Evolutionary conservation across 805 yeast genomes (phyloP), one percentile per base, ranked within the genome.

Genomic region (Hanseniaspora guilliermondii): DNA sequence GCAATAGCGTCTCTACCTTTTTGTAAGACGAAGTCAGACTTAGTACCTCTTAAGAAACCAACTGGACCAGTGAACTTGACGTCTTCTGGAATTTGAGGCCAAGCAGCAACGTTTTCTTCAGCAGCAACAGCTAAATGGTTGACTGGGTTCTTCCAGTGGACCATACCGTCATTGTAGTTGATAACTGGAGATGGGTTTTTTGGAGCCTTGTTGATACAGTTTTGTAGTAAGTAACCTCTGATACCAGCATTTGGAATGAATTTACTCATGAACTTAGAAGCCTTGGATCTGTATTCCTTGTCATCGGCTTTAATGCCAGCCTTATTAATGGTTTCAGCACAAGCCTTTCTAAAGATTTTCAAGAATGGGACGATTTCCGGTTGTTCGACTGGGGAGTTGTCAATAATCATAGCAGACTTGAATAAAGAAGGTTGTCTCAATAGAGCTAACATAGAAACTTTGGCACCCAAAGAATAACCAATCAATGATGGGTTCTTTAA

Each of bases 381-480:
- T 49, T 63, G 63, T 4, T 58, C 66, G 8, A 62, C 58, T 24
- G 81, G 81, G 6, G 75, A 65, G 60, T 76, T 76, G 56, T 76
- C 81, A 8, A 76, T 68, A 24, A 74, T 70, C 8, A 75, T 66
- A 37, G 74, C 62, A 40, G 69, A 65, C 17, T 63, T 60, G 14
- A 75, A 65, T 35, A 66, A 55, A 4, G 68, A 70, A 1, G 78
- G 78, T 45, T 67, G 58, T 56, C 62, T 60, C 52, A 76, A 61
- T 3, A 72, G 64, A 3, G 70, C 69, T 49, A 72, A 54, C 76
- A 76, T 73, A 6, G 76, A 72, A 6, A 73, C 73, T 54, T 76
- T 76, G 14, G 78, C 80, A 4, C 81, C 81, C 72, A 76, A 70
- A 32, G 77, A 74, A 60, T 75, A 78, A 0, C 81, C 81, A 38